Conservation (phyloP, 148 eudicot genomes). For the Vaccinium corymbosum region DNA sequence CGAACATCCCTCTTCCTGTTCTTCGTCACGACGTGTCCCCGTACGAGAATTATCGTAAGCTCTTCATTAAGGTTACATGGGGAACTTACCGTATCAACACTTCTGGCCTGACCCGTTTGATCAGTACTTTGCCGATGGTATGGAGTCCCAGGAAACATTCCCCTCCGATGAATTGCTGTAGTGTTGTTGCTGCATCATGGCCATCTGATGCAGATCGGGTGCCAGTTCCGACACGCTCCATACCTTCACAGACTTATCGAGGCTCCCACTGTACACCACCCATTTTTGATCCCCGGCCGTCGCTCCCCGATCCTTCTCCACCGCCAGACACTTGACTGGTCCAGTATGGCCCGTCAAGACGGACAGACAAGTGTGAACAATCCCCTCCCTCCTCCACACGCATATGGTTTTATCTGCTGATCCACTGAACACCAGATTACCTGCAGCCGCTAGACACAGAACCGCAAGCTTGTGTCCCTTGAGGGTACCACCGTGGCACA, state of each 20-base stretch:
- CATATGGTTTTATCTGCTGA: slow-evolving; percentile 52
- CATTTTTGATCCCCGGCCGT: slow-evolving; percentile 25
- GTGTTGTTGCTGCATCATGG: slow-evolving; percentile 20
- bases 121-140: slow-evolving; percentile 36
- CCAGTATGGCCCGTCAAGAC: slow-evolving; percentile 46
- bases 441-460: slow-evolving; percentile 40
- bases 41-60: not conserved
- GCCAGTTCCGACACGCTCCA: slow-evolving; percentile 46
- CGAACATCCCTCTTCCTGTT: not conserved
- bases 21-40: not conserved
- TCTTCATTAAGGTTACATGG: not conserved
- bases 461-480: slow-evolving; percentile 56
- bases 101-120: not conserved
- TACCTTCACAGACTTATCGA: slow-evolving; percentile 51
- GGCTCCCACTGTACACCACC: slow-evolving; percentile 52
- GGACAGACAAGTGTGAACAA: slow-evolving; percentile 38
- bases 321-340: slow-evolving; percentile 51
- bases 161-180: slow-evolving; percentile 9
- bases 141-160: slow-evolving; percentile 25
- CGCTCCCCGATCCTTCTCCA: slow-evolving; percentile 30
- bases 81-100: not conserved
- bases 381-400: slow-evolving; percentile 47
- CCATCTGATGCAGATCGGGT: slow-evolving; percentile 36
- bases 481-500: slow-evolving; percentile 43
- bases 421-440: slow-evolving; percentile 43